Percentiles rank a stretch among this genome's conserved stretches.
phyloP scores from a whole-genome alignment of 331 rosid genomes.

The Quercus tomentella region DNA sequence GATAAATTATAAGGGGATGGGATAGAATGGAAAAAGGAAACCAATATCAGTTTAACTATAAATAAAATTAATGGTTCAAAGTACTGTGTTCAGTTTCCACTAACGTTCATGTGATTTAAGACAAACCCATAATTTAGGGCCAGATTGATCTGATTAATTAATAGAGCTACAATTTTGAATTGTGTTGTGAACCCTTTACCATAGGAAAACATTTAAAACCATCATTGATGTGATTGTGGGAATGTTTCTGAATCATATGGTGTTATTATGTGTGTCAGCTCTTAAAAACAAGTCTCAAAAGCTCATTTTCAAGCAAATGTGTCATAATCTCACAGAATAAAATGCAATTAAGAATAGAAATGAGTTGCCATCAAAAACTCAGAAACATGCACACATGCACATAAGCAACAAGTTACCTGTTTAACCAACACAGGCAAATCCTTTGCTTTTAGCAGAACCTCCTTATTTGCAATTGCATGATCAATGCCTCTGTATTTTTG shows the following conservation, averaged over 20 bases:
- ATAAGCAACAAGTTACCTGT: neutral
- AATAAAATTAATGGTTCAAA: neutral
- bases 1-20: neutral
- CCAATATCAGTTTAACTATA: neutral
- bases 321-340: neutral
- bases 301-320: neutral
- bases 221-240: neutral
- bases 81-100: neutral
- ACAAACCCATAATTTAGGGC: neutral
- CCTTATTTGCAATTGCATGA: neutral
- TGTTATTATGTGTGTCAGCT: neutral
- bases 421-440: slow-evolving; percentile 1
- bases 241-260: neutral
- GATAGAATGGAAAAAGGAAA: neutral
- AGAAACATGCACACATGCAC: neutral
- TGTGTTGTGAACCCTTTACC: neutral
- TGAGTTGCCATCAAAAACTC: neutral
- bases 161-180: neutral
- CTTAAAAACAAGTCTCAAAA: neutral
- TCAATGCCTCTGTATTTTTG: neutral
- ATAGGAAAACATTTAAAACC: neutral
- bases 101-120: neutral
- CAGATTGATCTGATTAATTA: neutral
- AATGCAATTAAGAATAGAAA: neutral
- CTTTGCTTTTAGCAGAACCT: neutral